phyloP scores from a whole-genome alignment of 345 rosid genomes.

The Populus simonii region DNA sequence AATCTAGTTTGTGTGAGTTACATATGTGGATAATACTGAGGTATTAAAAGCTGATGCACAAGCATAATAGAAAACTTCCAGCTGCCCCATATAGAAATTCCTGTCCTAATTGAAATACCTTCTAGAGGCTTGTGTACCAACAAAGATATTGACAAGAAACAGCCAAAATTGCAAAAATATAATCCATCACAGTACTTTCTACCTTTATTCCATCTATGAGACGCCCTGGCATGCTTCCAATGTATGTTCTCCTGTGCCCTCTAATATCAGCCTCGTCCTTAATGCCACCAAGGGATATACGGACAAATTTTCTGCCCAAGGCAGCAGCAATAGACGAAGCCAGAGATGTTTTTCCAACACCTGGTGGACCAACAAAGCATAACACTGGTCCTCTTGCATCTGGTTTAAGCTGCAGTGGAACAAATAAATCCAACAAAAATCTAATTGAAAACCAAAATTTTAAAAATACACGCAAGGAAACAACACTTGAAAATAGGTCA shows the following conservation, averaged over 20 bases:
- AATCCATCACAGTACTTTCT: not conserved
- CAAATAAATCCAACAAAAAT: conserved; percentile 27
- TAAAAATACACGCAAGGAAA: not conserved
- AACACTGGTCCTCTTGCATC: conserved; percentile 97
- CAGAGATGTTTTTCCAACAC: conserved; percentile 97
- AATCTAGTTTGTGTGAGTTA: not conserved
- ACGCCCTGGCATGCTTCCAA: conserved; percentile 99
- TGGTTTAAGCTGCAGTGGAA: conserved; percentile 80
- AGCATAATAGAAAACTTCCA: not conserved
- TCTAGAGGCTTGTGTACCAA: not conserved
- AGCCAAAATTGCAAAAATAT: not conserved
- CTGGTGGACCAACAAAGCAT: conserved; percentile 99
- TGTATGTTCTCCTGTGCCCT: conserved; percentile 98
- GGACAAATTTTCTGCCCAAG: conserved; percentile 88
- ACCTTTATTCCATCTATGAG: conserved; percentile 98
- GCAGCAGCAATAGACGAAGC: conserved; percentile 96
- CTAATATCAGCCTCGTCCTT: conserved; percentile 99
- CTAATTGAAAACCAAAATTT: conserved; percentile 13
- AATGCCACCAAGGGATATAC: conserved; percentile 96
- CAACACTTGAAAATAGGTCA: conserved; percentile 18
- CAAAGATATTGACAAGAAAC: not conserved
- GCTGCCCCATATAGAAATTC: not conserved
- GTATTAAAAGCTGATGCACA: not conserved
- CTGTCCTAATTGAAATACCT: not conserved
- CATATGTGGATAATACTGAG: not conserved